Percentiles rank a stretch among this genome's conserved stretches.
Conservation (phyloP, 2,329 filamentous ascomycete genomes). For the Bipolaris gigantea region DNA sequence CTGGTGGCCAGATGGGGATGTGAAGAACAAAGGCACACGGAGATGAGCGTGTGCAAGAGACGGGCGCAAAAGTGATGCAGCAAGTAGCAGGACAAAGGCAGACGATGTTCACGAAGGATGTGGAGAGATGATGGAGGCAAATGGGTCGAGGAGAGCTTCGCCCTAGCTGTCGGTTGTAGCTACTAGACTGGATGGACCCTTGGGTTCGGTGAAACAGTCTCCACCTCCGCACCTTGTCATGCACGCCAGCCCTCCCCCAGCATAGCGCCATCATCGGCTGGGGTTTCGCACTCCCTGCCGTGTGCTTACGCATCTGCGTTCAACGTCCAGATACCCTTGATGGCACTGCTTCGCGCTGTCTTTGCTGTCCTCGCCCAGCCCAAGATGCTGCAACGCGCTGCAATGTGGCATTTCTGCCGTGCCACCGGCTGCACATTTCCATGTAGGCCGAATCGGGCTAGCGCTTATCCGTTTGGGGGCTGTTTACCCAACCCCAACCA, state of each 20-base stretch:
- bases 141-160: constrained; percentile 17
- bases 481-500: not conserved
- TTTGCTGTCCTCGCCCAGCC: not conserved
- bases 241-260: constrained; percentile 10
- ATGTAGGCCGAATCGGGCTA: not conserved
- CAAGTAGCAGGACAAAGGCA: constrained; percentile 2
- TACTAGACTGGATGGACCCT: not conserved
- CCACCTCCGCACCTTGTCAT: constrained; percentile 18
- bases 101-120: constrained; percentile 10
- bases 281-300: not conserved
- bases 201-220: constrained; percentile 20
- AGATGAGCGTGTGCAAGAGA: not conserved
- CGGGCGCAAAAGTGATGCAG: constrained; percentile 4
- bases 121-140: not conserved
- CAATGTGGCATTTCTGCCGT: not conserved
- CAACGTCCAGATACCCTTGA: not conserved
- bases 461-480: not conserved
- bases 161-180: constrained; percentile 12
- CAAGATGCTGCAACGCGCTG: not conserved
- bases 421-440: not conserved
- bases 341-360: not conserved
- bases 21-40: not conserved
- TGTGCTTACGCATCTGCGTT: not conserved
- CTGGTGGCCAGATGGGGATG: not conserved
- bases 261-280: not conserved